A percentile compares a stretch with the other conserved stretches of the same genome.
Conservation (phyloP, 768 basidiomycete genomes). For the Pulveroboletus ravenelii region DNA sequence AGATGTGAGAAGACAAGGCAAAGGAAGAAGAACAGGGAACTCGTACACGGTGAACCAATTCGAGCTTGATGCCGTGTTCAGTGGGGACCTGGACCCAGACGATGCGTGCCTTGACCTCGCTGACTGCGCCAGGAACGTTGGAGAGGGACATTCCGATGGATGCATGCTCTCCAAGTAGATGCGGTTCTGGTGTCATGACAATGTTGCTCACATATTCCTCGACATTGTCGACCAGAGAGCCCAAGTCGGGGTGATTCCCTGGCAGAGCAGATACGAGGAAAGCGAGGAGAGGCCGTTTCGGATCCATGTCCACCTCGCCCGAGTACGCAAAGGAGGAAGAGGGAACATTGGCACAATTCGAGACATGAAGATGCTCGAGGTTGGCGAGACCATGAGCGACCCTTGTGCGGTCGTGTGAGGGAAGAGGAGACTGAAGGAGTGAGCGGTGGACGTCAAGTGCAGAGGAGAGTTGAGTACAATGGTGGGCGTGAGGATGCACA, state of each 20-base stretch:
- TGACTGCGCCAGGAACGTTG: constrained; percentile 68
- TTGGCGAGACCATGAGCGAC: constrained; percentile 15
- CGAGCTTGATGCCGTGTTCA: constrained; percentile 55
- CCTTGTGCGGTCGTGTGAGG: constrained; percentile 8
- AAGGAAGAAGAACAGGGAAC: not conserved
- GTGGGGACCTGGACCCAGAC: constrained; percentile 81
- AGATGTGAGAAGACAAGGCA: not conserved
- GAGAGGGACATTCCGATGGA: constrained; percentile 31
- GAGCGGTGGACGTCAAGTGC: constrained; percentile 30
- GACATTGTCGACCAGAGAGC: constrained; percentile 45
- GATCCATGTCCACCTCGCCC: constrained; percentile 28
- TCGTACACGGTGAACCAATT: constrained; percentile 56
- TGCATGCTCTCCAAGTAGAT: constrained; percentile 45
- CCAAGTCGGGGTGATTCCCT: constrained; percentile 37
- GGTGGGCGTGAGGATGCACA: constrained; percentile 48
- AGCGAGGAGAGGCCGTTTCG: constrained; percentile 58
- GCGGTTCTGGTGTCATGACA: constrained; percentile 33
- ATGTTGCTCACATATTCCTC: constrained; percentile 51
- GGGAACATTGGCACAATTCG: constrained; percentile 53
- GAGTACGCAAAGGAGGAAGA: constrained; percentile 22
- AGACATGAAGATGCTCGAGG: constrained; percentile 44
- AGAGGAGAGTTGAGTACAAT: constrained; percentile 43
- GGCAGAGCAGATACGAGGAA: constrained; percentile 77
- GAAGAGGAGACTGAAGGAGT: constrained; percentile 23
- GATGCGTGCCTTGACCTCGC: constrained; percentile 74